These are phyloP conservation scores for Penicillium samsonianum DNA, from an alignment of 495 filamentous ascomycete genomes.

Conservation along the genomic window DNA sequence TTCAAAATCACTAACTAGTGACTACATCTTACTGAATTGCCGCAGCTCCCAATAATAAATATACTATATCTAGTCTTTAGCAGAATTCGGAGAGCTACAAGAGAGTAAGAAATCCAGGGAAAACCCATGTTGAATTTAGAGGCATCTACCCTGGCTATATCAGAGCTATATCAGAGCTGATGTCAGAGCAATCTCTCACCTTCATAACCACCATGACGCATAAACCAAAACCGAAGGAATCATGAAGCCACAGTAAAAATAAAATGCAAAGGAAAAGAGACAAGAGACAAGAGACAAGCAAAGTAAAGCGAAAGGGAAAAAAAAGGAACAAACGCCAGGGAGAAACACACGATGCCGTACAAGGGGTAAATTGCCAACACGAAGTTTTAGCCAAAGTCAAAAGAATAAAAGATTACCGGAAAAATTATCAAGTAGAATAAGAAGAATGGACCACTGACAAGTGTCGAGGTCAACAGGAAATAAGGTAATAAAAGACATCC, in stretches of 20 bases:
- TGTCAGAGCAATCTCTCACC: constrained; percentile 7
- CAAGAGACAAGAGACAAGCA: background rate
- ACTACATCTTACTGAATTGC: too few species aligned
- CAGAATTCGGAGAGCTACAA: background rate
- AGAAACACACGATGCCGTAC: constrained; percentile 8
- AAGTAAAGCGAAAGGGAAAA: background rate
- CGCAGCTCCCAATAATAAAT: background rate
- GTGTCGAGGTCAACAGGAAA: background rate
- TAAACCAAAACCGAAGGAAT: constrained; percentile 12
- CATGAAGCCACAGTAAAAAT: constrained; percentile 1
- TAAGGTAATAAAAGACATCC: background rate
- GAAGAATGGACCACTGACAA: background rate
- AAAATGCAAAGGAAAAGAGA: constrained; percentile 7
- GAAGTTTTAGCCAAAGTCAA: constrained; percentile 3
- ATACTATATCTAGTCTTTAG: background rate
- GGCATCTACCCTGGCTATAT: constrained; percentile 11
- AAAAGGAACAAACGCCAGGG: constrained; percentile 14
- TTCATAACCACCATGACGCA: constrained; percentile 19
- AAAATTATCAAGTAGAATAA: constrained; percentile 7
- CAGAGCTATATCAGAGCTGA: constrained; percentile 7
- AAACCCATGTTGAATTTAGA: constrained; percentile 23
- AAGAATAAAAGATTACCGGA: background rate
- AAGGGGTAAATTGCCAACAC: constrained; percentile 14
- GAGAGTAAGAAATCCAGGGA: background rate
- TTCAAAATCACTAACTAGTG: too few species aligned